A percentile compares a stretch with the other conserved stretches of the same genome.
phyloP scores from a whole-genome alignment of 108 stramenopile genomes.

The Chaetoceros muelleri region DNA sequence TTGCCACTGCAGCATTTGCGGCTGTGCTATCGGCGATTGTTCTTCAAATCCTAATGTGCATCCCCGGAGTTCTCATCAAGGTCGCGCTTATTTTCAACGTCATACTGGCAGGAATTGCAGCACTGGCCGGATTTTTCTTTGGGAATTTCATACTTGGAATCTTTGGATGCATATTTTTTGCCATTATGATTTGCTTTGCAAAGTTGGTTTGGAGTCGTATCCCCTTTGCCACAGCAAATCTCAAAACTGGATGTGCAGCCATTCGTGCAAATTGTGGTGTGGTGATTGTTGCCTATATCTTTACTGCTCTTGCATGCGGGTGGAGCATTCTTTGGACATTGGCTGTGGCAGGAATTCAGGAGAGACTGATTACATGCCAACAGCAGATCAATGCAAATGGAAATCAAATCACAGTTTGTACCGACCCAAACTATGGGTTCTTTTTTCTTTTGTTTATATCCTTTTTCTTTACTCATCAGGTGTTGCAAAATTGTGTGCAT shows the following conservation, averaged over 20 bases:
- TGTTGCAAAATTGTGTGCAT: slow-evolving; percentile 30
- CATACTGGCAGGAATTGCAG: slow-evolving; percentile 34
- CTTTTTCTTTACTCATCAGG: slow-evolving; percentile 63
- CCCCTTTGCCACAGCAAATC: slow-evolving; percentile 74
- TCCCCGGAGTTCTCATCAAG: slow-evolving; percentile 65
- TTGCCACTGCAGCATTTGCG: slow-evolving; percentile 29
- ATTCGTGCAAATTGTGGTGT: slow-evolving; percentile 60
- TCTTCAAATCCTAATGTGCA: slow-evolving; percentile 47
- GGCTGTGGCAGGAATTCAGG: slow-evolving; percentile 35
- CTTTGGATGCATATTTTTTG: slow-evolving; percentile 51
- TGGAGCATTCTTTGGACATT: slow-evolving; percentile 64
- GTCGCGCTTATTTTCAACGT: slow-evolving; percentile 49
- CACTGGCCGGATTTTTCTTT: too few species aligned
- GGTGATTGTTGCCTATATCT: slow-evolving; percentile 45
- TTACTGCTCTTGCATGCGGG: slow-evolving; percentile 41
- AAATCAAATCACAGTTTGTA: slow-evolving; percentile 1
- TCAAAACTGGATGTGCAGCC: slow-evolving; percentile 67
- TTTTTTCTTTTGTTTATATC: slow-evolving; percentile 44
- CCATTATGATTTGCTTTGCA: slow-evolving; percentile 44
- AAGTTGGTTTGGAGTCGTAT: slow-evolving; percentile 42
- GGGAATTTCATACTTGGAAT: too few species aligned
- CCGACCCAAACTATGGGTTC: slow-evolving; percentile 47
- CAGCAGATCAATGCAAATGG: slow-evolving; percentile 6
- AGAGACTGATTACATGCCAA: slow-evolving; percentile 10
- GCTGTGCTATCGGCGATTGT: slow-evolving; percentile 36